phyloP scores from a whole-genome alignment of 2,329 filamentous ascomycete species.

The Verticillium longisporum region DNA sequence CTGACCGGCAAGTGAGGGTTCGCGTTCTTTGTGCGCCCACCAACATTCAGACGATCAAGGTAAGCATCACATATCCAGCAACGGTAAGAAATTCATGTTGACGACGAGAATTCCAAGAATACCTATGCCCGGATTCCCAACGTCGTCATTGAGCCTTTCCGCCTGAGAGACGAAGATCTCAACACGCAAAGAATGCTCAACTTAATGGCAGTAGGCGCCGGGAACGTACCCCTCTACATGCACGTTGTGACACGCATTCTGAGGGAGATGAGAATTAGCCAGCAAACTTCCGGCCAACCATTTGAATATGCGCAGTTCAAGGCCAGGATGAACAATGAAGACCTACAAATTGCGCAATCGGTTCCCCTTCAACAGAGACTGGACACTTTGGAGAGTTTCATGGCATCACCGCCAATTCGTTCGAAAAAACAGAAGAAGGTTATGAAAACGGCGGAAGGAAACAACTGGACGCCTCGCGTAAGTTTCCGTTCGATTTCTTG shows the following conservation, averaged over 20 bases:
- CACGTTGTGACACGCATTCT: constrained; percentile 49
- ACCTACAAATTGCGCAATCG: constrained; percentile 40
- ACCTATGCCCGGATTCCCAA: constrained; percentile 34
- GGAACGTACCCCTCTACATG: constrained; percentile 48
- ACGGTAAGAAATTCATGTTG: too few species aligned
- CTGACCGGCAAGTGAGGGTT: constrained; percentile 34
- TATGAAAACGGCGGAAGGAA: constrained; percentile 11
- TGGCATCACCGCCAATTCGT: constrained; percentile 21
- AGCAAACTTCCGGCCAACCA: constrained; percentile 22
- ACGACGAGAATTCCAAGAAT: constrained; percentile 14
- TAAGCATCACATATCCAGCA: not conserved
- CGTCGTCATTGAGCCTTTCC: constrained; percentile 41
- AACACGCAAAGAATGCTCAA: constrained; percentile 53
- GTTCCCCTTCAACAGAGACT: constrained; percentile 53
- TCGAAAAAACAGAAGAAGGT: not conserved
- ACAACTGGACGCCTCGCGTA: constrained; percentile 20
- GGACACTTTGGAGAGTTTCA: constrained; percentile 57
- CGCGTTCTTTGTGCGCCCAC: constrained; percentile 48
- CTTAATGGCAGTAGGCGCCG: constrained; percentile 47
- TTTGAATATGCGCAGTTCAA: constrained; percentile 49
- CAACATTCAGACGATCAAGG: constrained; percentile 32
- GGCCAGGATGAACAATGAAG: constrained; percentile 20
- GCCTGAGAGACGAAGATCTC: constrained; percentile 43
- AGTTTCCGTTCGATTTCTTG: not conserved
- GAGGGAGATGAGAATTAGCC: constrained; percentile 42